Base-by-base conservation (phyloP, 2,329 filamentous ascomycete species). In the Nigrospora oryzae region DNA sequence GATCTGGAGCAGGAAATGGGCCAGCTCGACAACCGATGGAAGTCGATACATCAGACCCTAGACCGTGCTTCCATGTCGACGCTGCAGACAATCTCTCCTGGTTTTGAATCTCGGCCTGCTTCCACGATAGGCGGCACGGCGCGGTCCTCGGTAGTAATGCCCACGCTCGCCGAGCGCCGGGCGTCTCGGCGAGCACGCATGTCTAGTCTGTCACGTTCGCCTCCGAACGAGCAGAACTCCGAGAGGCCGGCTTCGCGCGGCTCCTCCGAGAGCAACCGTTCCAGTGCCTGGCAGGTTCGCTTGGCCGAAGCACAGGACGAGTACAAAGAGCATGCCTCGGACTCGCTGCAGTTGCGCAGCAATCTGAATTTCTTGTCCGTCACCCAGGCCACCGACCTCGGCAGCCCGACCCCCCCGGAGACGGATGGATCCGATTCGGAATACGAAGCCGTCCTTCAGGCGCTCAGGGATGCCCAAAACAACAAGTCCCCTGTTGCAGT, bases 1-100 rank as follows among this genome's bases (percentile, higher is more conserved):
- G 73, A 79, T 47, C 63, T 84, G 1, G 81, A 84, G 55, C 66
- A 65, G 48, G 81, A 84, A 58, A 78, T 84, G 70, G 76, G 73
- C 1, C 59, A 70, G 51, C 75, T 84, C 54, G 77, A 81, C 55
- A 69, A 68, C 44, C 71, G 75, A 50, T 84, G 80, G 81, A 70
- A 75, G 45, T 64, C 71, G 41, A 70, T 83, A 62, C 76, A 77
- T 46, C 63, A 70, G 23, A 70, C 73, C 35, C 57, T 81, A 36
- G 63, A 66, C 43, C 70, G 70, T 46, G 69, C 74, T 51, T 79
- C 76, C 7, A 55, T 73, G 36, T 76, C 71, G 2, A 74, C 69
- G 8, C 55, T 73, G 40, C 58, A 57, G 42, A 68, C 66, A 1
- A 10, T 10, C 5, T 57, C 61, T 0, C 54, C 56, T 1, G 54